A percentile compares a stretch with the other conserved stretches of the same genome.
Conservation (phyloP, 768 basidiomycete species). For the Collybia mongolica region DNA sequence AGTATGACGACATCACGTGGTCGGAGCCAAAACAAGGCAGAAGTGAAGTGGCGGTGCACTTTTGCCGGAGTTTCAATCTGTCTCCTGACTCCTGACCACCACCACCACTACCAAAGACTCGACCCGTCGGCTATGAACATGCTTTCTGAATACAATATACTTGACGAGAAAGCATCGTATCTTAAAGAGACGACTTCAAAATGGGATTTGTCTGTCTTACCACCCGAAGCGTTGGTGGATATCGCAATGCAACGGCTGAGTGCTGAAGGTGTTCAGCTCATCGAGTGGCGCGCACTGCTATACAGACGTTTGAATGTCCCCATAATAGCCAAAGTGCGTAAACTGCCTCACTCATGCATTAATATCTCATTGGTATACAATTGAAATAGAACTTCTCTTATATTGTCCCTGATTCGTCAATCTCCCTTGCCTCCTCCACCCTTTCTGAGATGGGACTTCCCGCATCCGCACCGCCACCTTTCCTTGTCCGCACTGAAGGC, state of each 20-base stretch:
- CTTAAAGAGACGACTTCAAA: neutral
- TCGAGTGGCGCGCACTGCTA: constrained; percentile 25
- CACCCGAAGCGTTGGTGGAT: constrained; percentile 22
- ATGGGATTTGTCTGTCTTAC: constrained; percentile 11
- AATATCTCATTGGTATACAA: neutral
- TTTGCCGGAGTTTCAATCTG: no score
- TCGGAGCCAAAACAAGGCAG: no score
- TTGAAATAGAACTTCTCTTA: constrained; percentile 20
- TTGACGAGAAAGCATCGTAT: no score
- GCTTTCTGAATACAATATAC: no score
- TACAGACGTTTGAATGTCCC: constrained; percentile 26
- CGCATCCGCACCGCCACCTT: constrained; percentile 14
- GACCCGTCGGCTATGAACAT: no score
- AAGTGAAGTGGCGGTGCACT: no score
- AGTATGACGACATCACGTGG: no score
- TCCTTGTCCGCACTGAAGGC: constrained; percentile 15
- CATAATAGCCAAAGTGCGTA: constrained; percentile 18
- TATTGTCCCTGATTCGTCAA: constrained; percentile 20
- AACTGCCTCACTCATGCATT: neutral
- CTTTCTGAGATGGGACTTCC: constrained; percentile 22
- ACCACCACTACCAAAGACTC: no score
- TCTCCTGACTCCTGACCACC: no score
- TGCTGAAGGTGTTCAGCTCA: constrained; percentile 14
- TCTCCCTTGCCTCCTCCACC: constrained; percentile 18
- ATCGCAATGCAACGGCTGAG: constrained; percentile 21